Conservation (phyloP, 2,329 filamentous ascomycete species). For the Fusarium equiseti region DNA sequence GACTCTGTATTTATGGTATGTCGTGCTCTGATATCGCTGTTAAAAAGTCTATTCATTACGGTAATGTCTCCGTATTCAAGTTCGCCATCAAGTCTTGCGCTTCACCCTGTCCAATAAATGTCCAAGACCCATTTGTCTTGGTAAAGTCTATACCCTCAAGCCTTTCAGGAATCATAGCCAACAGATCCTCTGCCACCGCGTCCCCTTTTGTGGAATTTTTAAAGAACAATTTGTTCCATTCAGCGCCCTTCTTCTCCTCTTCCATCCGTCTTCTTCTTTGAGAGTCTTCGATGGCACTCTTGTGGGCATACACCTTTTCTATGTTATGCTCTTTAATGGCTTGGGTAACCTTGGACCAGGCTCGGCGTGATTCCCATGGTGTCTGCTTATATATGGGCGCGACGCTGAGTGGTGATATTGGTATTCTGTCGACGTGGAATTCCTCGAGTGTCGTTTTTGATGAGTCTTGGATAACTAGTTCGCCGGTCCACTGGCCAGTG, state of each 20-base stretch:
- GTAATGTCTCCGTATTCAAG: background rate
- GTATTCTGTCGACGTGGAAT: constrained; percentile 16
- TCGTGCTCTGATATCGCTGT: background rate
- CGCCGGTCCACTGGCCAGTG: constrained; percentile 3
- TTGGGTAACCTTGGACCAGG: constrained; percentile 81
- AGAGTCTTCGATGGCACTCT: constrained; percentile 83
- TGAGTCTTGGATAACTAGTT: constrained; percentile 4
- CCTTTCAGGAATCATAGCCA: background rate
- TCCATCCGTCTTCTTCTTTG: constrained; percentile 80
- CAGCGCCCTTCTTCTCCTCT: constrained; percentile 66
- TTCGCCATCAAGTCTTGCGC: background rate
- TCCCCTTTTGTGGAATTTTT: constrained; percentile 4
- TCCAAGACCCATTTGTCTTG: constrained; percentile 11
- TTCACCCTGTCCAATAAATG: constrained; percentile 5
- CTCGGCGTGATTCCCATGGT: constrained; percentile 81
- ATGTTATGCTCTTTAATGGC: constrained; percentile 80
- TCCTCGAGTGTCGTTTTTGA: background rate
- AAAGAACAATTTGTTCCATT: constrained; percentile 37
- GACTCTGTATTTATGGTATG: background rate
- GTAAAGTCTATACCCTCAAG: background rate
- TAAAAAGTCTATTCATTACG: constrained; percentile 56
- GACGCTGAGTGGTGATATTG: background rate
- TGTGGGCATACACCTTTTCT: constrained; percentile 76
- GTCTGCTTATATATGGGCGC: constrained; percentile 74
- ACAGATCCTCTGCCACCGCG: background rate